Conservation (phyloP, 352 stramenopile species). For the Phytopythium montanum region DNA sequence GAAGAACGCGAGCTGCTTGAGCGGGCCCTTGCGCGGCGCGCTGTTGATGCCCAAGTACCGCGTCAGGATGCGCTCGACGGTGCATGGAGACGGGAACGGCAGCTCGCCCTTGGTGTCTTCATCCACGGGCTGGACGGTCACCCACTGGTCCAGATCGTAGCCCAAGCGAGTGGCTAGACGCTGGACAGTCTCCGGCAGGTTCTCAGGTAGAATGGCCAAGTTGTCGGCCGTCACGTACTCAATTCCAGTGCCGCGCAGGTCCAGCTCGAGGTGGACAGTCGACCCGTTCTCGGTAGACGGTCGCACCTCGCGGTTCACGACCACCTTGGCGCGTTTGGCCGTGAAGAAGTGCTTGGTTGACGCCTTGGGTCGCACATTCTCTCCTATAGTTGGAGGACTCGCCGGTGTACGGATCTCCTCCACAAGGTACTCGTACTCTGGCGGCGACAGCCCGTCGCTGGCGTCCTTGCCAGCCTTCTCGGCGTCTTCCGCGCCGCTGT, state of each 20-base stretch:
- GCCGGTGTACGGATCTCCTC: slow-evolving; percentile 34
- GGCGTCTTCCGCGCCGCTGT: slow-evolving; percentile 6
- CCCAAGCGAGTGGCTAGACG: slow-evolving; percentile 76
- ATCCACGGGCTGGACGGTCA: slow-evolving; percentile 65
- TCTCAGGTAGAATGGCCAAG: slow-evolving; percentile 91
- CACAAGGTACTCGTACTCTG: slow-evolving; percentile 58
- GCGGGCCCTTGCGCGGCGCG: slow-evolving; percentile 73
- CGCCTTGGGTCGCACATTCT: slow-evolving; percentile 51
- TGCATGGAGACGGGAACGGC: slow-evolving; percentile 95
- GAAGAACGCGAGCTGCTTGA: slow-evolving; percentile 85
- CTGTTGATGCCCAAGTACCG: slow-evolving; percentile 94
- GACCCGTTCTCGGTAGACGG: slow-evolving; percentile 67
- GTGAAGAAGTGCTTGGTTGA: slow-evolving; percentile 92
- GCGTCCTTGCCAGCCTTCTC: slow-evolving; percentile 8
- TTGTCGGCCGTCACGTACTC: slow-evolving; percentile 95
- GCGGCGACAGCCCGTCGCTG: slow-evolving; percentile 22
- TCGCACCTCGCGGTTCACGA: slow-evolving; percentile 91
- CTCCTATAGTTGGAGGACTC: slow-evolving; percentile 9
- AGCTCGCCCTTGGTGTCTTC: slow-evolving; percentile 52
- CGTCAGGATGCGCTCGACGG: slow-evolving; percentile 88
- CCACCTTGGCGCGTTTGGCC: slow-evolving; percentile 73
- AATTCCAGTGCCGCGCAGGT: slow-evolving; percentile 76
- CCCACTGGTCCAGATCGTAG: slow-evolving; percentile 90
- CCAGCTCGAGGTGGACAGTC: slow-evolving; percentile 89
- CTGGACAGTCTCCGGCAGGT: slow-evolving; percentile 76